Conservation (phyloP, 306 rosid genomes). For the Prunus campanulata region DNA sequence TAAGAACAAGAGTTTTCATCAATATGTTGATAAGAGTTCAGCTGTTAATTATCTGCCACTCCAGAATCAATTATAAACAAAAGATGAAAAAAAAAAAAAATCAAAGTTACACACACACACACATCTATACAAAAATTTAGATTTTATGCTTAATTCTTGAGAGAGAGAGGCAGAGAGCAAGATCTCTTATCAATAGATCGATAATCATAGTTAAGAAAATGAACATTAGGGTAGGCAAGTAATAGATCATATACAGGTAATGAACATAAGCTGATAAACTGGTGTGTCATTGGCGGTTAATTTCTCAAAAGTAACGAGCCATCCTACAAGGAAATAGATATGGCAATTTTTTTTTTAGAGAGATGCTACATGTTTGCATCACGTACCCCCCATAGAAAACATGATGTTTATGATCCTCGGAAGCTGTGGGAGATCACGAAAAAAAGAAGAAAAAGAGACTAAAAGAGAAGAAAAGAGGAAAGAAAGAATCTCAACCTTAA, state of each 20-base stretch:
- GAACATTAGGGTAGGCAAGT: neutral
- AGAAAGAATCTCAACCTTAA: neutral
- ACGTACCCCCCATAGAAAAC: neutral
- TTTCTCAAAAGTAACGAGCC: neutral
- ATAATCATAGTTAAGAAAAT: neutral
- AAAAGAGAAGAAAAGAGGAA: neutral
- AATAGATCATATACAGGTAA: neutral
- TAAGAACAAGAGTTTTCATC: neutral
- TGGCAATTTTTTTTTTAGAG: too few relatives aligned
- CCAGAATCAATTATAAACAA: neutral
- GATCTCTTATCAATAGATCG: neutral
- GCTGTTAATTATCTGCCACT: neutral
- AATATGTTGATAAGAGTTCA: neutral
- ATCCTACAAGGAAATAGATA: too few relatives aligned
- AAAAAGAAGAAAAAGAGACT: neutral
- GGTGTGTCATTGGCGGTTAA: neutral
- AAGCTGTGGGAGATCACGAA: neutral
- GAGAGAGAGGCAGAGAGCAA: neutral
- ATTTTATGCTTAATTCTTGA: neutral
- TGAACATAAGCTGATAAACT: neutral
- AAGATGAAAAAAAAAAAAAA: neutral
- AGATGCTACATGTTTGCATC: too few relatives aligned
- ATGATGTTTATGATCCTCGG: neutral
- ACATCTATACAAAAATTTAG: neutral
- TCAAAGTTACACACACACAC: neutral